These are phyloP conservation scores for Colletotrichum siamense DNA, from an alignment of 2,329 filamentous ascomycete genomes.

Conservation along the genomic window DNA sequence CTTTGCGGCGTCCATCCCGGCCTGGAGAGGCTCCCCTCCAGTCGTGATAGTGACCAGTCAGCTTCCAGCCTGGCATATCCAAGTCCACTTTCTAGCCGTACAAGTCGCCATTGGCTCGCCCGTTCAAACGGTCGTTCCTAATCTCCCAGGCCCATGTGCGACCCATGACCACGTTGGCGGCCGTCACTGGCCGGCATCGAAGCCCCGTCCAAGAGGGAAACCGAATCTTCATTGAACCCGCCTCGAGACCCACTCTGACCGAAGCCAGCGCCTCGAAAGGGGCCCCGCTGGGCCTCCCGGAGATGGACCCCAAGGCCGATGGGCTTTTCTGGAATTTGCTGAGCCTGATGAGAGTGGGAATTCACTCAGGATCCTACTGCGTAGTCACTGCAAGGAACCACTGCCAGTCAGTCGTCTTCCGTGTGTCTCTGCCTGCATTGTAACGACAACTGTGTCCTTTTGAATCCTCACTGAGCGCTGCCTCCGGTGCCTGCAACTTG, in stretches of 20 bases:
- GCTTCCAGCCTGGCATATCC: neutral
- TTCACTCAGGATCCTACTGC: neutral
- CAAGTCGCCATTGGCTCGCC: neutral
- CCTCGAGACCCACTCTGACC: slow-evolving; percentile 1
- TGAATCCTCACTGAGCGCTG: neutral
- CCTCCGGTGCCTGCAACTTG: neutral
- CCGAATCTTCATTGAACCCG: slow-evolving; percentile 1
- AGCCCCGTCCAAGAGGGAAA: slow-evolving; percentile 1
- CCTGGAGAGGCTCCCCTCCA: neutral
- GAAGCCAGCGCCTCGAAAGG: neutral
- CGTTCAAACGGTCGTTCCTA: slow-evolving; percentile 22
- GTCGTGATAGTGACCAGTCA: neutral
- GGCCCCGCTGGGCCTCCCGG: neutral
- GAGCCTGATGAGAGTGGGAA: neutral
- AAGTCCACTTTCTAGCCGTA: neutral
- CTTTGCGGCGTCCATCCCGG: slow-evolving; percentile 2
- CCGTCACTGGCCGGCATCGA: slow-evolving; percentile 16
- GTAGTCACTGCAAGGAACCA: neutral
- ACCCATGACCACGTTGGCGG: slow-evolving; percentile 23
- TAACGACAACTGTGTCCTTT: slow-evolving; percentile 13
- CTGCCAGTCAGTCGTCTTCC: neutral
- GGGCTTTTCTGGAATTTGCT: neutral
- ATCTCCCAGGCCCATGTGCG: slow-evolving; percentile 21
- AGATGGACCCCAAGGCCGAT: neutral
- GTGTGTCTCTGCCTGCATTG: neutral